These are phyloP conservation scores for Collybia mongolica DNA, from an alignment of 768 basidiomycete species.

Conservation along the genomic window DNA sequence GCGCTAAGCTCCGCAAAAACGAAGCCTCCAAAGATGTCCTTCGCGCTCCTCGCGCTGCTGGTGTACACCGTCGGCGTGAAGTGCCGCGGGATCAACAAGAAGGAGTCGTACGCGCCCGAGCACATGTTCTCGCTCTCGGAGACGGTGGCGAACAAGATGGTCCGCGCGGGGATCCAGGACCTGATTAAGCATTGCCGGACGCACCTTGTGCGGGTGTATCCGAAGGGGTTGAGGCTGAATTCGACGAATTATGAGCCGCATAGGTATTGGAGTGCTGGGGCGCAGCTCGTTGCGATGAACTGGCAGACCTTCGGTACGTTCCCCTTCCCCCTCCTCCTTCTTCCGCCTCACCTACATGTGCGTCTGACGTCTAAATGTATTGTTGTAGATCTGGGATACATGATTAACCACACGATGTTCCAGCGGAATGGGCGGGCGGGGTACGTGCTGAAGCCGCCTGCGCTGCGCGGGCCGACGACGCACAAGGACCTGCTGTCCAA, in stretches of 20 bases:
- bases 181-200: conserved; percentile 84
- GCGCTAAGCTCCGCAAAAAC: conserved; percentile 17
- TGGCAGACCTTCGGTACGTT: conserved; percentile 90
- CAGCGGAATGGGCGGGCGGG: conserved; percentile 85
- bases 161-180: conserved; percentile 62
- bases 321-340: background rate
- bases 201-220: conserved; percentile 86
- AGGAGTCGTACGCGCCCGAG: conserved; percentile 80
- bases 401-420: conserved; percentile 97
- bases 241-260: conserved; percentile 90
- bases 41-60: conserved; percentile 67
- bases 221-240: conserved; percentile 75
- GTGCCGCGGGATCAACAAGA: conserved; percentile 86
- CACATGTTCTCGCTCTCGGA: conserved; percentile 96
- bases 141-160: conserved; percentile 69
- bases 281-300: conserved; percentile 91
- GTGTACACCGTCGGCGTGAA: conserved; percentile 97
- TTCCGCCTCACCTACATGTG: too few relatives aligned
- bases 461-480: conserved; percentile 57
- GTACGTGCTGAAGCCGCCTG: conserved; percentile 86
- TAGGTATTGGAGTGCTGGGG: conserved; percentile 85
- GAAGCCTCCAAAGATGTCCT: conserved; percentile 75
- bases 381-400: conserved; percentile 75
- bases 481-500: conserved; percentile 51
- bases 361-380: background rate